A percentile compares a stretch with the other conserved stretches of the same genome.
These are phyloP conservation scores for Alternaria angustiovoidea DNA, from an alignment of 2,329 filamentous ascomycete species.

Conservation along the genomic window DNA sequence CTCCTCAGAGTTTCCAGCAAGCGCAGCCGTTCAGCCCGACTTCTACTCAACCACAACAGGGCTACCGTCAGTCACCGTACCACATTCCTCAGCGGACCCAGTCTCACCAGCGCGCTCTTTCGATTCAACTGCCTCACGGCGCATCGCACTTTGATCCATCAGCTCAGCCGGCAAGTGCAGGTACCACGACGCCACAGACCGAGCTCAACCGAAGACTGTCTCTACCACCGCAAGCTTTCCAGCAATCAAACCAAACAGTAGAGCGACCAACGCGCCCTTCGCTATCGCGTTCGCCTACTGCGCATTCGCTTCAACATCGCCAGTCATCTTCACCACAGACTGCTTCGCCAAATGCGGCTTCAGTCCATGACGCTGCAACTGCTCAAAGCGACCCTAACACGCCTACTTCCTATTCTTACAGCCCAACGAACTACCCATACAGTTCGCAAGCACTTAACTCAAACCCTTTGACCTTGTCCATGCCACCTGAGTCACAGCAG, in stretches of 20 bases:
- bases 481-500: constrained; percentile 63
- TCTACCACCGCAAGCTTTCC: constrained; percentile 48
- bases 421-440: constrained; percentile 35
- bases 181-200: constrained; percentile 29
- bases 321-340: constrained; percentile 35
- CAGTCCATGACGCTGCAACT: constrained; percentile 34
- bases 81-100: constrained; percentile 53
- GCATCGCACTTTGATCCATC: constrained; percentile 40
- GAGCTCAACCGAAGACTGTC: constrained; percentile 54
- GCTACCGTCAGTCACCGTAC: constrained; percentile 57
- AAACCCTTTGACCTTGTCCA: constrained; percentile 58
- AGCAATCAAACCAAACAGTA: constrained; percentile 27
- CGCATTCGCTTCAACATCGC: constrained; percentile 27
- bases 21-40: constrained; percentile 29
- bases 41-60: constrained; percentile 36
- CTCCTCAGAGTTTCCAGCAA: constrained; percentile 34
- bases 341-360: constrained; percentile 28
- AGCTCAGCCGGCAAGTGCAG: constrained; percentile 26
- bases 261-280: constrained; percentile 26
- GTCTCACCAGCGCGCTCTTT: constrained; percentile 55
- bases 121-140: constrained; percentile 54
- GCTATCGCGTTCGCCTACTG: constrained; percentile 32
- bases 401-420: constrained; percentile 31
- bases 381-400: constrained; percentile 30
- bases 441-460: constrained; percentile 42